Evolutionary conservation across 768 basidiomycete species (phyloP).

Genomic region (Calocera viscosa): DNA sequence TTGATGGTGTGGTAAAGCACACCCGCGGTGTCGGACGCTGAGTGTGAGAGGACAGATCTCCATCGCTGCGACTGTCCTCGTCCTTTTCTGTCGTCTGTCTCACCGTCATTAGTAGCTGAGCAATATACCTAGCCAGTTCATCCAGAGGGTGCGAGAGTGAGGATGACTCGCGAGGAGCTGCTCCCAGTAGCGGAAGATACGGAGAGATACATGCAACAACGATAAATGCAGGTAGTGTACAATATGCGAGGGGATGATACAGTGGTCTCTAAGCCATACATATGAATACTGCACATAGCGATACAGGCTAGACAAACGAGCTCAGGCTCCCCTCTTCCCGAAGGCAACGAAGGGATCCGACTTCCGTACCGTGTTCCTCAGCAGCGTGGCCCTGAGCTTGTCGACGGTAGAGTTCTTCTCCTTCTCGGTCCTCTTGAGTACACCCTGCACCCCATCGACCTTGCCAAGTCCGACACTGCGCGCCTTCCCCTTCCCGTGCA

Average conservation of each 20-base stretch:
- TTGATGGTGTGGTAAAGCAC: no score
- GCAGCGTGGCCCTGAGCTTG: conserved; percentile 9
- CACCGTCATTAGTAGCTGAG: no score
- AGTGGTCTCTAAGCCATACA: neutral
- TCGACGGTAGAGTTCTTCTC: conserved; percentile 5
- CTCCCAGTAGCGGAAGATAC: no score
- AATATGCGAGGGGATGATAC: neutral
- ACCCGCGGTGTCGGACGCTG: no score
- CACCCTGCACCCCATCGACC: neutral
- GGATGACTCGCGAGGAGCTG: no score
- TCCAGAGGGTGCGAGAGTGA: no score
- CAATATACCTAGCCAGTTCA: no score
- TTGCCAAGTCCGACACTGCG: neutral
- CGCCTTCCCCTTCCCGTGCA: neutral
- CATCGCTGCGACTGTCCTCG: no score
- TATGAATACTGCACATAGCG: neutral
- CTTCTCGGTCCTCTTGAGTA: neutral
- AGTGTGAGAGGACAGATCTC: no score
- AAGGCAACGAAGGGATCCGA: conserved; percentile 11
- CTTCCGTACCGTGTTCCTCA: conserved; percentile 12
- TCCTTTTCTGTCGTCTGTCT: no score
- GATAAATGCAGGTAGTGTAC: neutral
- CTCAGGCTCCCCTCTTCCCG: neutral
- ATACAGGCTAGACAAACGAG: neutral
- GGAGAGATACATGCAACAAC: neutral